These are phyloP conservation scores for Fraxinus greggii DNA, from an alignment of 305 asterid genomes.

Conservation along the genomic window DNA sequence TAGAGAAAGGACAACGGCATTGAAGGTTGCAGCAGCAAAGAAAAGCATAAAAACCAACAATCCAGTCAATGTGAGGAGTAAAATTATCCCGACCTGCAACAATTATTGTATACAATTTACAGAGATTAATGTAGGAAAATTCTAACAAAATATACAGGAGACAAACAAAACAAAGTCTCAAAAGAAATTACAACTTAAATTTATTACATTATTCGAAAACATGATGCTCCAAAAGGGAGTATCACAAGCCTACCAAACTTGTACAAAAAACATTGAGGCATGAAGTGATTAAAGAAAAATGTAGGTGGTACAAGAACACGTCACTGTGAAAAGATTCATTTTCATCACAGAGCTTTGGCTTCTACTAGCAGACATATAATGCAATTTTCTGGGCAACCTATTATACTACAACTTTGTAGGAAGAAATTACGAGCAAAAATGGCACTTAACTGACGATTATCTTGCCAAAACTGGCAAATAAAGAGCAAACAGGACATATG, in stretches of 20 bases:
- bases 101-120: background rate
- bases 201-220: background rate
- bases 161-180: background rate
- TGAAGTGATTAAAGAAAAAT: background rate
- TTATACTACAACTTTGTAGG: background rate
- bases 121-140: background rate
- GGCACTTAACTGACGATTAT: background rate
- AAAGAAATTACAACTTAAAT: background rate
- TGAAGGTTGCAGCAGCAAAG: constrained; percentile 67
- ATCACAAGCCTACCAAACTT: background rate
- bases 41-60: constrained; percentile 58
- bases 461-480: background rate
- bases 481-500: background rate
- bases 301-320: background rate
- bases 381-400: background rate
- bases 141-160: background rate
- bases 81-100: constrained; percentile 68
- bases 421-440: background rate
- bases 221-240: background rate
- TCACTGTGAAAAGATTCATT: background rate
- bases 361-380: background rate
- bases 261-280: background rate
- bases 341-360: background rate
- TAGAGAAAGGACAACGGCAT: constrained; percentile 69
- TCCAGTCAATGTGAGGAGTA: constrained; percentile 60